These are phyloP conservation scores for Mariannaea sp. DNA, from an alignment of 2,329 filamentous ascomycete genomes.

Conservation along the genomic window DNA sequence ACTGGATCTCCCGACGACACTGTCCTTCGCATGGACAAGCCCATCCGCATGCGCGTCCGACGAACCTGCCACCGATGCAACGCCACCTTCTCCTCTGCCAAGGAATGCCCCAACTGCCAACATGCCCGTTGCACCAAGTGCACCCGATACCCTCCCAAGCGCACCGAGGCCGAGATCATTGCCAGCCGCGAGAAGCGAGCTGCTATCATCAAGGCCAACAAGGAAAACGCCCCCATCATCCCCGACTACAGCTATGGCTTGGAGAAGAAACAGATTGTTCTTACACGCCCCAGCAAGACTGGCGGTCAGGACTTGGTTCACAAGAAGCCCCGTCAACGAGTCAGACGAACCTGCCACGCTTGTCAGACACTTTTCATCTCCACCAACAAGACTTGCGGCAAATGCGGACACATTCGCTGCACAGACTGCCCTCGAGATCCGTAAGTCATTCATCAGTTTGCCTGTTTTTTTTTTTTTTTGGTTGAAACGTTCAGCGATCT, in stretches of 20 bases:
- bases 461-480: slow-evolving; percentile 13
- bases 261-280: slow-evolving; percentile 52
- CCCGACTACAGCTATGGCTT: slow-evolving; percentile 55
- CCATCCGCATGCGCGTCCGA: slow-evolving; percentile 78
- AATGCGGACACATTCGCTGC: slow-evolving; percentile 76
- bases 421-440: slow-evolving; percentile 81
- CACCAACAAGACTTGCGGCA: slow-evolving; percentile 65
- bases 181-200: slow-evolving; percentile 58
- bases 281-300: slow-evolving; percentile 68
- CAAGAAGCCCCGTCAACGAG: slow-evolving; percentile 72
- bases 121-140: slow-evolving; percentile 84
- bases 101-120: slow-evolving; percentile 75
- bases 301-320: slow-evolving; percentile 74
- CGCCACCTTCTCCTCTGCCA: slow-evolving; percentile 72
- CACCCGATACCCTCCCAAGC: slow-evolving; percentile 72
- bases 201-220: slow-evolving; percentile 57
- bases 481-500: slow-evolving; percentile 17
- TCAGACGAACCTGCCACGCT: slow-evolving; percentile 76
- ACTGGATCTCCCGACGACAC: slow-evolving; percentile 55
- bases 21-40: slow-evolving; percentile 71
- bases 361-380: slow-evolving; percentile 68
- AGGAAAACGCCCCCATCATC: slow-evolving; percentile 60
- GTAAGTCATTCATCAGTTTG: slow-evolving; percentile 54
- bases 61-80: slow-evolving; percentile 82
- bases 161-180: slow-evolving; percentile 59